Conservation (phyloP, 345 rosid genomes). For the Citrus glauca region DNA sequence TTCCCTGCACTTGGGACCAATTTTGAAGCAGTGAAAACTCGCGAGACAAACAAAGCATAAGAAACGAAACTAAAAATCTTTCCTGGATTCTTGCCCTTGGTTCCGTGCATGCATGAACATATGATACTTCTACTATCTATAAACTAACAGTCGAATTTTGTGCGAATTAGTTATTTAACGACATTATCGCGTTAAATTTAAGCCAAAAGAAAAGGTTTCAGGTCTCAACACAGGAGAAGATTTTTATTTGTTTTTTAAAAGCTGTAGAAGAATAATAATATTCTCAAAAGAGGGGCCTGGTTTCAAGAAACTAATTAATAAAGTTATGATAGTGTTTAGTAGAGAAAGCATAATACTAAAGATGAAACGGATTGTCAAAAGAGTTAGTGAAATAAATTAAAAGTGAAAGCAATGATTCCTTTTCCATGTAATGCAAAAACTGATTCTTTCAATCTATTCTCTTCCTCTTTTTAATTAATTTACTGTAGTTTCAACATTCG, state of each 20-base stretch:
- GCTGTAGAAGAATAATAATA: slow-evolving; percentile 5
- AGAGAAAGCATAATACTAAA: background rate
- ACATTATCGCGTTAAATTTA: slow-evolving; percentile 31
- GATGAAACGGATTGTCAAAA: slow-evolving; percentile 2
- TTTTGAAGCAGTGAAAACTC: slow-evolving; percentile 1
- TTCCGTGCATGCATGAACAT: background rate
- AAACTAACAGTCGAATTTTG: background rate
- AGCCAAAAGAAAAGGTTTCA: too few species aligned
- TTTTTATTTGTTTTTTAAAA: background rate
- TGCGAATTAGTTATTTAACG: slow-evolving; percentile 2
- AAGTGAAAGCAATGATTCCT: slow-evolving; percentile 12
- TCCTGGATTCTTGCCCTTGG: background rate
- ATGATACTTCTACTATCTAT: background rate
- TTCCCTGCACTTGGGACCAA: slow-evolving; percentile 14
- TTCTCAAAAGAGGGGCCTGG: slow-evolving; percentile 1
- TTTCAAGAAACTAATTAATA: background rate
- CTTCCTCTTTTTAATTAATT: slow-evolving; percentile 9
- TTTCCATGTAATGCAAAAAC: slow-evolving; percentile 29
- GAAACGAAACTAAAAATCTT: background rate
- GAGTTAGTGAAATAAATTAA: background rate
- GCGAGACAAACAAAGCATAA: background rate
- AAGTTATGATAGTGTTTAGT: background rate
- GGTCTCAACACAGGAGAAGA: background rate
- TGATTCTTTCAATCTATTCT: slow-evolving; percentile 28
- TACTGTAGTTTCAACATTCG: slow-evolving; percentile 47